Conservation (phyloP, 768 basidiomycete species). For the Tylopilus sp. region DNA sequence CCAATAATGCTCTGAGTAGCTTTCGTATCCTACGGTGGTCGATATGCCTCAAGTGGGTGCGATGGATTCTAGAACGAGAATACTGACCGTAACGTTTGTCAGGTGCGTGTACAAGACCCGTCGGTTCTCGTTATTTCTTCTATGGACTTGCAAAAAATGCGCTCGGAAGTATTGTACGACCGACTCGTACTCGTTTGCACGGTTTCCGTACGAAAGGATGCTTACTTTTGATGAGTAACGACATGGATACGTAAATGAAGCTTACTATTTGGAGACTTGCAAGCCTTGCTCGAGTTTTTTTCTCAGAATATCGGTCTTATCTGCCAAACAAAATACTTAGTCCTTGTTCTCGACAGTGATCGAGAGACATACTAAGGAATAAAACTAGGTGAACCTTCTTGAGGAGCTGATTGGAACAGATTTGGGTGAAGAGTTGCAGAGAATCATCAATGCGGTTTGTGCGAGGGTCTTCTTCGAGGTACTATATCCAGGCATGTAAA, state of each 20-base stretch:
- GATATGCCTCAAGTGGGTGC: slow-evolving; percentile 4
- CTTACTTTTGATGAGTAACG: slow-evolving; percentile 34
- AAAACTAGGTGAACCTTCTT: slow-evolving; percentile 63
- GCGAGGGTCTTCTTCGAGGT: slow-evolving; percentile 81
- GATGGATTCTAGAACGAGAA: not conserved
- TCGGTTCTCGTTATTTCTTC: slow-evolving; percentile 73
- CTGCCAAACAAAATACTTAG: slow-evolving; percentile 31
- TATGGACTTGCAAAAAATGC: slow-evolving; percentile 79
- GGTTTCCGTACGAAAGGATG: slow-evolving; percentile 78
- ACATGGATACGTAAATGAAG: not conserved
- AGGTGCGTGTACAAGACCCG: slow-evolving; percentile 81
- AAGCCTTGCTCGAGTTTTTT: slow-evolving; percentile 69
- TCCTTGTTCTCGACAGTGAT: not conserved
- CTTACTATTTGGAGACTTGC: slow-evolving; percentile 77
- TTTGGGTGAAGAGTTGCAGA: slow-evolving; percentile 81
- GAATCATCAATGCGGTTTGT: slow-evolving; percentile 87
- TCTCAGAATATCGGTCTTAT: slow-evolving; percentile 76
- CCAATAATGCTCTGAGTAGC: slow-evolving; percentile 81
- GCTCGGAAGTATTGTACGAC: slow-evolving; percentile 85
- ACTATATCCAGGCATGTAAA: slow-evolving; percentile 39
- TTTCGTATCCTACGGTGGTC: slow-evolving; percentile 61
- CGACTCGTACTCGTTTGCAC: slow-evolving; percentile 77
- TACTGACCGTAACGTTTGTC: slow-evolving; percentile 72
- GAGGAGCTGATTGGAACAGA: slow-evolving; percentile 76
- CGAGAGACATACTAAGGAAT: slow-evolving; percentile 48